Conservation (phyloP, 192 early-diverging fungal species). For the Backusella sp. region DNA sequence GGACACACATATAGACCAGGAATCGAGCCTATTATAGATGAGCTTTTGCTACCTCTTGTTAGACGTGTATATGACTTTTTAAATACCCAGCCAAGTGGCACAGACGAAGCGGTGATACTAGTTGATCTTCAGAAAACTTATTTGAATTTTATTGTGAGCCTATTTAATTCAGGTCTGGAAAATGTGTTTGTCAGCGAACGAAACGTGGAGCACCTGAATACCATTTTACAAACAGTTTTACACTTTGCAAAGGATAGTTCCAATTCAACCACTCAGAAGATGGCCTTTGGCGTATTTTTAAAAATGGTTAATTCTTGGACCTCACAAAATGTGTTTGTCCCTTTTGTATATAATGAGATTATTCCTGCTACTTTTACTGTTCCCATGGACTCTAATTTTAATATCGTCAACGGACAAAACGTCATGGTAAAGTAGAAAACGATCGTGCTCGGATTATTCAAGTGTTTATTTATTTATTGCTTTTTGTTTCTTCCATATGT, state of each 20-base stretch:
- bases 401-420: constrained; percentile 72
- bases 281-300: constrained; percentile 67
- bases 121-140: constrained; percentile 81
- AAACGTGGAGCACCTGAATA: constrained; percentile 60
- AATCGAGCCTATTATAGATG: constrained; percentile 67
- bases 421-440: constrained; percentile 50
- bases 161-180: constrained; percentile 83
- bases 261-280: constrained; percentile 61
- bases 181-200: constrained; percentile 70
- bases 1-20: constrained; percentile 87
- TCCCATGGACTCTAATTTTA: constrained; percentile 71
- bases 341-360: constrained; percentile 75
- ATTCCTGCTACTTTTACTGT: constrained; percentile 78
- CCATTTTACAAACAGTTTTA: constrained; percentile 67
- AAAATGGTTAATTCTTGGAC: constrained; percentile 71
- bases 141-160: constrained; percentile 69
- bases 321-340: constrained; percentile 43
- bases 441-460: background rate
- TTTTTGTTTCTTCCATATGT: background rate
- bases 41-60: constrained; percentile 76
- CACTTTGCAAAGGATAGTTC: constrained; percentile 60
- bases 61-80: constrained; percentile 83
- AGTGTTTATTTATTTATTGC: background rate
- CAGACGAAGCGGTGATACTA: constrained; percentile 79
- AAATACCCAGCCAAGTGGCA: constrained; percentile 79